Evolutionary conservation across 2,329 filamentous ascomycete species (phyloP).

Genomic region (Trichoderma afroharzianum): DNA sequence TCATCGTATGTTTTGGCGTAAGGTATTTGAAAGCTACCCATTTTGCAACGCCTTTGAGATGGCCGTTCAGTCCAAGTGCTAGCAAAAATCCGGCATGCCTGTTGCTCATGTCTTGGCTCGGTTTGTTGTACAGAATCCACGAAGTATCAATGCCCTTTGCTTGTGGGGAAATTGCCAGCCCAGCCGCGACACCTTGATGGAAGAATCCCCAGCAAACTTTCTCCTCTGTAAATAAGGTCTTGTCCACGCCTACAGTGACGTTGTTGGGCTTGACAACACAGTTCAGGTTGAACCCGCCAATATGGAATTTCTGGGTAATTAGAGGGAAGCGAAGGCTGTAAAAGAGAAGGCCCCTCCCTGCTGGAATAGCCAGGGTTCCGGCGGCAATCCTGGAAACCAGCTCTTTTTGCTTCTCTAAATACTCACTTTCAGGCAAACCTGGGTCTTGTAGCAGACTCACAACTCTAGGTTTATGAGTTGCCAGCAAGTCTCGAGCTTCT

Average conservation of each 20-base stretch:
- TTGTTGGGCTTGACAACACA: conserved; percentile 90
- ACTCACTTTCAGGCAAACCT: conserved; percentile 78
- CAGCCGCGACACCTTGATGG: conserved; percentile 91
- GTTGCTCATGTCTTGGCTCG: conserved; percentile 79
- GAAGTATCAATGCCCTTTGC: conserved; percentile 96
- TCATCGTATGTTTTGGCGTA: conserved; percentile 99
- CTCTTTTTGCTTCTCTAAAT: conserved; percentile 89
- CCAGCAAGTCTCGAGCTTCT: conserved; percentile 81
- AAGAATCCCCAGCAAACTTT: conserved; percentile 99
- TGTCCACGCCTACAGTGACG: conserved; percentile 90
- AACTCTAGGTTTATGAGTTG: conserved; percentile 74
- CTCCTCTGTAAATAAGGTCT: conserved; percentile 82
- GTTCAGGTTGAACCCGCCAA: conserved; percentile 86
- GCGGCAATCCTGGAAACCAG: conserved; percentile 82
- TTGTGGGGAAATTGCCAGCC: conserved; percentile 81
- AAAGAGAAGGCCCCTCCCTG: conserved; percentile 82
- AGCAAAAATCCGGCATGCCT: conserved; percentile 93
- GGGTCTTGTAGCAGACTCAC: conserved; percentile 73
- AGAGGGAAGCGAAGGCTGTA: conserved; percentile 85
- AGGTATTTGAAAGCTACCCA: conserved; percentile 99
- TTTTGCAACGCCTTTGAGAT: conserved; percentile 90
- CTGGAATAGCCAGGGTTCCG: conserved; percentile 82
- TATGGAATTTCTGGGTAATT: conserved; percentile 85
- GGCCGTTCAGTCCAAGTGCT: conserved; percentile 87
- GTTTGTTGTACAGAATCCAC: conserved; percentile 98